A percentile compares a stretch with the other conserved stretches of the same genome.
Evolutionary conservation across 352 stramenopile genomes (phyloP).

Genomic region (Phytophthora hybrid): DNA sequence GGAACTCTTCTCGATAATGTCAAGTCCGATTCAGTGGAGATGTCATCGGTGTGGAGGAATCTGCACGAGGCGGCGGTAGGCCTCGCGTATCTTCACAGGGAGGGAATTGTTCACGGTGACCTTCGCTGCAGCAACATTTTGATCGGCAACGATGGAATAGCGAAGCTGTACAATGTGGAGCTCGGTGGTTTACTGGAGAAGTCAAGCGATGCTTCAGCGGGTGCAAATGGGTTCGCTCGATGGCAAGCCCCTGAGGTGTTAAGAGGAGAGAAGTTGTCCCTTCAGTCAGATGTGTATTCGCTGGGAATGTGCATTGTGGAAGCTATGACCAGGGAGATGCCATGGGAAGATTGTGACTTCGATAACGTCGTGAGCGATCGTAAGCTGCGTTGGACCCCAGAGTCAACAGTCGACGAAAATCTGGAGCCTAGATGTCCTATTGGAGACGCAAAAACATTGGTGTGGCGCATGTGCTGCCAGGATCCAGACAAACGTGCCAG

Average conservation of each 20-base stretch:
- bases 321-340: not conserved
- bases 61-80: constrained; percentile 20
- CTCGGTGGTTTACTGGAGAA: not conserved
- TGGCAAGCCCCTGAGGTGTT: constrained; percentile 29
- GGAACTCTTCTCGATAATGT: constrained; percentile 8
- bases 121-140: constrained; percentile 43
- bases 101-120: constrained; percentile 23
- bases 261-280: not conserved
- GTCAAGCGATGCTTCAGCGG: too few relatives aligned
- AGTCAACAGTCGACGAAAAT: not conserved
- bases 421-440: not conserved
- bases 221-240: not conserved
- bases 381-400: not conserved
- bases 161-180: constrained; percentile 41
- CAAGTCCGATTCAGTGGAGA: not conserved
- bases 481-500: not conserved
- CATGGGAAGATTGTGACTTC: not conserved
- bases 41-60: constrained; percentile 1
- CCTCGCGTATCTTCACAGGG: constrained; percentile 13
- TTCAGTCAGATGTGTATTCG: not conserved
- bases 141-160: constrained; percentile 22
- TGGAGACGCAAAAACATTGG: not conserved
- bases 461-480: not conserved
- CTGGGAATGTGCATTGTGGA: not conserved
- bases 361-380: not conserved